These are phyloP conservation scores for Eucalyptus pumila DNA, from an alignment of 345 rosid genomes.

Conservation along the genomic window DNA sequence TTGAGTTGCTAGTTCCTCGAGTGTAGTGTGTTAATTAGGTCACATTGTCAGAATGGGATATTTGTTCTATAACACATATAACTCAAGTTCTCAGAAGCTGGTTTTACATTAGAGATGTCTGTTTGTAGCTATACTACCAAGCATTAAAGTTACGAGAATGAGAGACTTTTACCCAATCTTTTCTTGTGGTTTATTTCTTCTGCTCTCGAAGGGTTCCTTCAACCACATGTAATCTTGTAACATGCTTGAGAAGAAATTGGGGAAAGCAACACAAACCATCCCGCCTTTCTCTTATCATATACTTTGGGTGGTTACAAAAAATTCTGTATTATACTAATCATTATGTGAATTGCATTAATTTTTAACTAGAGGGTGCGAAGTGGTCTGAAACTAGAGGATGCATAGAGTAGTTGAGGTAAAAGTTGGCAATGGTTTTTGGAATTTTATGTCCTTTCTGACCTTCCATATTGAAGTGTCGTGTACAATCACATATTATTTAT, in stretches of 20 bases:
- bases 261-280: neutral
- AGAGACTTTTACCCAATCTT: neutral
- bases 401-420: neutral
- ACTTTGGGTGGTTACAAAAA: neutral
- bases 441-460: neutral
- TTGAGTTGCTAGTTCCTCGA: neutral
- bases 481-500: neutral
- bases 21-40: neutral
- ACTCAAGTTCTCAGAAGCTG: neutral
- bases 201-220: neutral
- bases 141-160: neutral
- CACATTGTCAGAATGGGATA: neutral
- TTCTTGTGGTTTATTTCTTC: neutral
- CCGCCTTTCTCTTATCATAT: neutral
- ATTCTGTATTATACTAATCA: neutral
- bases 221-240: neutral
- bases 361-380: neutral
- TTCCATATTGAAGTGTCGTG: neutral
- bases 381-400: neutral
- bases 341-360: neutral
- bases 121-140: neutral
- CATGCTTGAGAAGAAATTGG: neutral
- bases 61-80: neutral
- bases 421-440: neutral
- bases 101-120: neutral